These are phyloP conservation scores for Phytophthora rubi DNA, from an alignment of 352 stramenopile species.

Conservation along the genomic window DNA sequence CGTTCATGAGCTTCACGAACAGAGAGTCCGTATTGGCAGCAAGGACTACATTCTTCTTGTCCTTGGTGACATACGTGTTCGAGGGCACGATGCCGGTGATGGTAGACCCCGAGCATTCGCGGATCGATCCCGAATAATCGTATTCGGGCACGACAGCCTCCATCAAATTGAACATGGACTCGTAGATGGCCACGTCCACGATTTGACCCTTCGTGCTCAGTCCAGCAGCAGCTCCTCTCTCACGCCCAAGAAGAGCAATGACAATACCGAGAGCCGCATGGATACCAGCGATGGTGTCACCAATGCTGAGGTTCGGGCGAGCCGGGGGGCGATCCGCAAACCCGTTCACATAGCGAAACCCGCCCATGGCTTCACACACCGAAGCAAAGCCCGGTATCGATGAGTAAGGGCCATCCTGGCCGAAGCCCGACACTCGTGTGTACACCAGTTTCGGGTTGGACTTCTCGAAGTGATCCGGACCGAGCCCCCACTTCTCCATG, in stretches of 20 bases:
- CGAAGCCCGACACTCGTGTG: conserved; percentile 83
- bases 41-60: conserved; percentile 88
- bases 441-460: conserved; percentile 88
- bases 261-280: conserved; percentile 83
- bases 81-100: conserved; percentile 90
- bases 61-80: conserved; percentile 85
- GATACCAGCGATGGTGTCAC: conserved; percentile 86
- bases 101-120: conserved; percentile 86
- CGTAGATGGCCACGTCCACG: conserved; percentile 89
- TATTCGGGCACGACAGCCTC: conserved; percentile 87
- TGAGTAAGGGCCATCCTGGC: conserved; percentile 84
- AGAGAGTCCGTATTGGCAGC: conserved; percentile 87
- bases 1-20: conserved; percentile 81
- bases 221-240: conserved; percentile 41
- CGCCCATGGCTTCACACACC: conserved; percentile 88
- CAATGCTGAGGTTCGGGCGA: conserved; percentile 85
- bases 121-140: conserved; percentile 78
- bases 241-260: conserved; percentile 79
- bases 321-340: conserved; percentile 80
- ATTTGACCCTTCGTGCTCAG: conserved; percentile 62
- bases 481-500: conserved; percentile 90
- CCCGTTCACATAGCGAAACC: conserved; percentile 89
- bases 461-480: conserved; percentile 71
- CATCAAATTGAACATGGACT: conserved; percentile 89
- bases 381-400: conserved; percentile 83